A percentile compares a stretch with the other conserved stretches of the same genome.
phyloP scores from a whole-genome alignment of 176 grass and related monocot genomes.

The Avena atlantica region DNA sequence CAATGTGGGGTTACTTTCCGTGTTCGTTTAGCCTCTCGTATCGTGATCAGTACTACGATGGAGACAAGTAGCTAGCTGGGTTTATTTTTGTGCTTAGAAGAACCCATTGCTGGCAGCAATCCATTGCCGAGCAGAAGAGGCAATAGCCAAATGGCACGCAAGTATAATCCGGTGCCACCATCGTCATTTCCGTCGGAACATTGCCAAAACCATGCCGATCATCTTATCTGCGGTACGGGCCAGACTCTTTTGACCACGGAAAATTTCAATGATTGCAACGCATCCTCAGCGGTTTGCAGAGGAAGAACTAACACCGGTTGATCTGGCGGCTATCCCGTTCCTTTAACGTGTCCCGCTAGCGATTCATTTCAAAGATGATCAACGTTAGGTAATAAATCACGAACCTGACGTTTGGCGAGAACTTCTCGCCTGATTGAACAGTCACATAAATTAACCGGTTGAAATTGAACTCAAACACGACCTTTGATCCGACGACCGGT shows the following conservation, averaged over 20 bases:
- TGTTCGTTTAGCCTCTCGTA: no score
- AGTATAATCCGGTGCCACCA: neutral
- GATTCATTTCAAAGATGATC: neutral
- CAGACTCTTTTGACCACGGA: neutral
- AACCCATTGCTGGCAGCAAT: neutral
- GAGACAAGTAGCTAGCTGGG: neutral
- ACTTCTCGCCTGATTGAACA: neutral
- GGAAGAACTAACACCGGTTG: neutral
- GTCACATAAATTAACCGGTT: neutral
- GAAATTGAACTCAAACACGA: neutral
- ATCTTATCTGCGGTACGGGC: constrained; percentile 6
- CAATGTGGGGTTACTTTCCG: no score
- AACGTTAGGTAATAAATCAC: neutral
- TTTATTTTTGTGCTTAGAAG: neutral
- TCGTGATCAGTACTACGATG: neutral
- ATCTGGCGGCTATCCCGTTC: neutral
- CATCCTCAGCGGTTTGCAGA: neutral
- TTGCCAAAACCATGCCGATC: neutral
- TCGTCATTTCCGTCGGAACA: neutral
- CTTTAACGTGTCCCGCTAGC: neutral
- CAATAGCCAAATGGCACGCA: neutral
- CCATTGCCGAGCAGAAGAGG: neutral
- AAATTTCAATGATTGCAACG: neutral
- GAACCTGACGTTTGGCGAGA: neutral
- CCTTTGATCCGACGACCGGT: neutral